Evolutionary conservation across 2,329 filamentous ascomycete genomes (phyloP), one percentile per base, ranked within the genome.

Genomic region (Fusarium haematococcum): DNA sequence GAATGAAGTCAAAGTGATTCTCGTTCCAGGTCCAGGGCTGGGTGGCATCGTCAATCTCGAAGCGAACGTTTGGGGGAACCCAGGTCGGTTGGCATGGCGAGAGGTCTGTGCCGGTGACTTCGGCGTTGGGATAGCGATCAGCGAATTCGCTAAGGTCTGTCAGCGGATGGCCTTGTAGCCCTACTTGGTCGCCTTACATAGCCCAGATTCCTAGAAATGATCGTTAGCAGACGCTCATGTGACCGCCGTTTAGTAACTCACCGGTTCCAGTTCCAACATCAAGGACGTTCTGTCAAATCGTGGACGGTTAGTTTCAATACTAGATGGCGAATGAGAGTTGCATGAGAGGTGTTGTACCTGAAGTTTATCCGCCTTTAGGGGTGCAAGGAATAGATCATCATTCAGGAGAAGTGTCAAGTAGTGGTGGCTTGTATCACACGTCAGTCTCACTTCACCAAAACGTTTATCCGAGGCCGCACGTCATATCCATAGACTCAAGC

Each of bases 1-100:
- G 61, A n/a, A 56, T 56, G n/a, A 63, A 63, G 18, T 63, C 61
- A 4, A 56, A 63, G 18, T 32, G 25, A 6, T 63, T 56, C 2
- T 56, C 45, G 9, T 33, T 18, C 61, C 61, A 63, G 6, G 61
- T 32, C 48, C 61, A 63, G 10, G 61, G 33, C 14, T 32, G 45
- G 8, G 61, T 63, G 10, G 61, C 48, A 41, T 63, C 61, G 32
- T 56, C 61, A 33, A 63, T 54, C 7, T 54, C 45, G 48, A 63
- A 63, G 18, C 61, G 61, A 16, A 63, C 45, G 18, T 63, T 56
- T 8, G 61, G 61, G 14, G 61, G 45, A 32, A 63, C 61, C 61
- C 45, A 63, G 10, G 20, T n/a, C 10, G 61, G 61, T 25, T 63
- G 60, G 2, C 60, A 63, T 11, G 60, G 60, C 3, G 60, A 63